Conservation (phyloP, 306 rosid species). For the Pterocarpus macrocarpus region DNA sequence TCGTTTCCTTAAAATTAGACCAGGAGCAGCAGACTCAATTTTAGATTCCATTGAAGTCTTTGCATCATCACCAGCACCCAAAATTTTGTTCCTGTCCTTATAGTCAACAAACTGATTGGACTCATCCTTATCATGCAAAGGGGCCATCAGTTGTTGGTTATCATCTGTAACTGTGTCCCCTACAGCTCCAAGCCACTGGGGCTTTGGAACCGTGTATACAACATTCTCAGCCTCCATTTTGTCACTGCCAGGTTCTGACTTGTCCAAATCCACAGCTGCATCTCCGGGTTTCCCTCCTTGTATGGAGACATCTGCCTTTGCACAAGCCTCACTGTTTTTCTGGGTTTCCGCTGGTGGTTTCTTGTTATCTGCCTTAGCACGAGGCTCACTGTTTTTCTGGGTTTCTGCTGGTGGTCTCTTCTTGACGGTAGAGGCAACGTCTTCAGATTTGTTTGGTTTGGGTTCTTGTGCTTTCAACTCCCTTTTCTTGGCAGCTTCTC, state of each 20-base stretch:
- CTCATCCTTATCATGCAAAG: slow-evolving; percentile 56
- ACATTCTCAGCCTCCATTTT: slow-evolving; percentile 56
- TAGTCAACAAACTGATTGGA: slow-evolving; percentile 81
- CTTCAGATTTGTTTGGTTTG: slow-evolving; percentile 55
- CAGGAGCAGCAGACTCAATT: slow-evolving; percentile 88
- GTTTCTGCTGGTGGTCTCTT: slow-evolving; percentile 57
- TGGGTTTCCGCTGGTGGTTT: slow-evolving; percentile 49
- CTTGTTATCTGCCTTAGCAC: slow-evolving; percentile 45
- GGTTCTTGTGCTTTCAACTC: slow-evolving; percentile 64
- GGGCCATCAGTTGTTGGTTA: slow-evolving; percentile 51
- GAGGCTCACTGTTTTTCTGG: slow-evolving; percentile 48
- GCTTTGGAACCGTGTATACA: slow-evolving; percentile 66
- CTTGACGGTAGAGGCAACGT: slow-evolving; percentile 47
- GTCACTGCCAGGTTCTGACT: slow-evolving; percentile 56
- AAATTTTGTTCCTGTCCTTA: slow-evolving; percentile 78
- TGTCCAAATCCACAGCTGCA: slow-evolving; percentile 47
- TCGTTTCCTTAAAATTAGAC: slow-evolving; percentile 88
- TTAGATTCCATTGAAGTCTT: slow-evolving; percentile 49
- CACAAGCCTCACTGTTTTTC: slow-evolving; percentile 48
- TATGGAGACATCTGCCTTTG: slow-evolving; percentile 41
- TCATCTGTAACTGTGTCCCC: slow-evolving; percentile 58
- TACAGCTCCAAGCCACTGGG: slow-evolving; percentile 96
- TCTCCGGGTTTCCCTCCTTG: slow-evolving; percentile 55
- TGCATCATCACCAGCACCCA: slow-evolving; percentile 51
- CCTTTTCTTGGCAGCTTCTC: slow-evolving; percentile 90